Evolutionary conservation across 2,329 filamentous ascomycete genomes (phyloP).

Genomic region (Fusarium domesticum): DNA sequence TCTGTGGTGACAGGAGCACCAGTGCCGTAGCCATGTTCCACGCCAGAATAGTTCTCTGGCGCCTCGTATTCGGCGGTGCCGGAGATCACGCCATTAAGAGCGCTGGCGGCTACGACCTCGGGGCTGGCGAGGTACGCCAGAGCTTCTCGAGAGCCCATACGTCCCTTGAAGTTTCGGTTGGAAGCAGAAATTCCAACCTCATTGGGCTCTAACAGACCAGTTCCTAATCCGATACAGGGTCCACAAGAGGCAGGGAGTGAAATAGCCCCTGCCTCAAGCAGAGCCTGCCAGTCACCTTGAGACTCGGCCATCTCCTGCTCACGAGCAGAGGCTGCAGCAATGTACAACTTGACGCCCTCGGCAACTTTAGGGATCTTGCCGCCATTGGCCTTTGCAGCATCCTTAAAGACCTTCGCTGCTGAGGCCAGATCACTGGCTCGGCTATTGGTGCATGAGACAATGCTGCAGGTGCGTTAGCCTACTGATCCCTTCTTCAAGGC

Average conservation of each 20-base stretch:
- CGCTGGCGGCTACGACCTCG: constrained; percentile 85
- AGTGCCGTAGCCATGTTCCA: background rate
- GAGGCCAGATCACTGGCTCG: constrained; percentile 75
- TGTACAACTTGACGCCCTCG: constrained; percentile 76
- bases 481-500: too few species aligned
- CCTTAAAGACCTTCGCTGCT: constrained; percentile 79
- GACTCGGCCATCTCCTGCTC: constrained; percentile 77
- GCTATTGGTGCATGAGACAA: constrained; percentile 80
- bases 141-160: constrained; percentile 60
- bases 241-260: constrained; percentile 50
- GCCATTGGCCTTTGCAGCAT: constrained; percentile 56
- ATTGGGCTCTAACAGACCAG: constrained; percentile 72
- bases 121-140: constrained; percentile 80
- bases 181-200: constrained; percentile 79
- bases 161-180: constrained; percentile 88
- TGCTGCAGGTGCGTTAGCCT: too few species aligned
- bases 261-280: constrained; percentile 37
- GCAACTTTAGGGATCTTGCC: constrained; percentile 68
- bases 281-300: constrained; percentile 75
- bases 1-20: background rate
- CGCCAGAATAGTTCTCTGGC: constrained; percentile 48
- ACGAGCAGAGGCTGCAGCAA: constrained; percentile 74
- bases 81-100: constrained; percentile 64
- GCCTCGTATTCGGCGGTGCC: constrained; percentile 74
- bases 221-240: constrained; percentile 75